Evolutionary conservation across 257 asterid genomes (phyloP), one percentile per base, ranked within the genome.

Genomic region (Forsythia suspensa): DNA sequence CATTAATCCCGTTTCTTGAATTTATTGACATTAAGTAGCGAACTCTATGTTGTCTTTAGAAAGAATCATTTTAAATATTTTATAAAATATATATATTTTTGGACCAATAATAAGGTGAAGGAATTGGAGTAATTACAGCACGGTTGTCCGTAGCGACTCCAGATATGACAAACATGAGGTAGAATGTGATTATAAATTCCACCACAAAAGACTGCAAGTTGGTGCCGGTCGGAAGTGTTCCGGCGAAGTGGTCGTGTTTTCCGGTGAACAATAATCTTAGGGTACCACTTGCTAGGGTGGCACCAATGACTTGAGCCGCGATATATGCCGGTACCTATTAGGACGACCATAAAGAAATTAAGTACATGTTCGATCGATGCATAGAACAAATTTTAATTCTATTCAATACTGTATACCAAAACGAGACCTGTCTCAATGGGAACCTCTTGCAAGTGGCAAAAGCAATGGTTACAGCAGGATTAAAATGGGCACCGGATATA

Each of bases 141-240:
- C 76, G 82, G 16, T 72, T 67, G 43, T 84, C 87, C 0, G 87
- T 84, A 2, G 85, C 70, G 59, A 80, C 73, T 7, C 82, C 80
- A 18, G 84, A 82, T 10, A 82, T 76, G 20, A 76, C 86, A 15
- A 85, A 85, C 82, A 79, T 76, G 21, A 85, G 82, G 38, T 76
- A 77, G 77, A 85, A 85, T 46, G 88, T 82, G 75, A 78, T 70
- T 9, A 82, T 77, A 72, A 85, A 76, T 34, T 82, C 88, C 12
- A 85, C 4, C 3, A 79, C 61, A 13, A 85, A 71, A 73, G 86
- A 80, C 29, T 85, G 86, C 42, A 76, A 3, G n/a, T 85, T 29
- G 13, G 82, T 70, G 69, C 84, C 86, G 6, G 80, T 21, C 21
- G 88, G 88, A 70, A 79, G 69, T 9, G 88, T 85, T 44, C 84